These are phyloP conservation scores for Forsythia viridissima DNA, from an alignment of 257 asterid genomes.

Conservation along the genomic window DNA sequence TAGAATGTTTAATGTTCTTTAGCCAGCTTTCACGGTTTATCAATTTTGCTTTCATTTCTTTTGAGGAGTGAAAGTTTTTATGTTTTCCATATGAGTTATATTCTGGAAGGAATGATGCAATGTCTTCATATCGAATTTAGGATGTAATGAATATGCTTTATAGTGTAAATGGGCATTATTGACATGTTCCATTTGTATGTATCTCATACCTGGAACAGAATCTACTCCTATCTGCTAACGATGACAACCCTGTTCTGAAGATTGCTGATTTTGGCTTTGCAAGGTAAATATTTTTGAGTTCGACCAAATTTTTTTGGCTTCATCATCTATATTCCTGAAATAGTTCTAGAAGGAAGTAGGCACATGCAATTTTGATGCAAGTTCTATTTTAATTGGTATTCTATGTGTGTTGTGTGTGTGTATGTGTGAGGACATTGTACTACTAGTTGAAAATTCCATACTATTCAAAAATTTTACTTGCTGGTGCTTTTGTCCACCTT, in stretches of 20 bases:
- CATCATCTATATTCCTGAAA: not conserved
- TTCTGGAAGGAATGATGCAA: conserved; percentile 13
- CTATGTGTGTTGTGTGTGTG: not conserved
- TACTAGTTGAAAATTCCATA: not conserved
- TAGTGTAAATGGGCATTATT: conserved; percentile 15
- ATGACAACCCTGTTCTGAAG: conserved; percentile 40
- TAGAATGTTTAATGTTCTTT: not conserved
- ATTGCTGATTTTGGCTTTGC: conserved; percentile 81
- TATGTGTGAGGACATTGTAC: not conserved
- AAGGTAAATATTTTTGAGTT: conserved; percentile 47
- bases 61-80: not conserved
- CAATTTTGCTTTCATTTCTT: not conserved
- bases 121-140: not conserved
- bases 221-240: conserved; percentile 51
- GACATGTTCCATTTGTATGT: conserved; percentile 25
- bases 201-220: conserved; percentile 43
- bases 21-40: not conserved
- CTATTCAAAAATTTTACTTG: not conserved
- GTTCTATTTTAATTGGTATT: conserved; percentile 7
- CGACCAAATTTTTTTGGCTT: not conserved
- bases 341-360: conserved; percentile 1
- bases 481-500: not conserved
- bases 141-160: not conserved
- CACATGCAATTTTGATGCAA: not conserved
- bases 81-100: not conserved